phyloP scores from a whole-genome alignment of 768 basidiomycete genomes.

The Kwoniella sp. region DNA sequence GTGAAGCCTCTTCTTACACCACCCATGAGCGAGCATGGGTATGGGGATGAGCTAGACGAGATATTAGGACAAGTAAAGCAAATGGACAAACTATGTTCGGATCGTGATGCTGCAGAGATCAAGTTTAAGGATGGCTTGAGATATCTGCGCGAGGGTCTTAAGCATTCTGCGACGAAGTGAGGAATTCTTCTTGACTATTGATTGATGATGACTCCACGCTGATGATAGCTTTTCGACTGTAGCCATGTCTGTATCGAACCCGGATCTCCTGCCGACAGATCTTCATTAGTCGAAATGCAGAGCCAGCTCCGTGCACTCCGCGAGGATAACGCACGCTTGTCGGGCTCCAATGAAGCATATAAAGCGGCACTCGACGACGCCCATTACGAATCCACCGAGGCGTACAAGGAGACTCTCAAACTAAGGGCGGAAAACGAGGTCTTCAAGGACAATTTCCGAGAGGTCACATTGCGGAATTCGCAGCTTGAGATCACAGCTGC shows the following conservation, averaged over 20 bases:
- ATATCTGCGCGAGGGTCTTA: not conserved
- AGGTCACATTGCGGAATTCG: not conserved
- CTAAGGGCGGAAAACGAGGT: conserved; percentile 4
- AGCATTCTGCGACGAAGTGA: not conserved
- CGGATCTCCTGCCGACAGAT: not conserved
- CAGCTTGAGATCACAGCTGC: not conserved
- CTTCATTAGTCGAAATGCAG: not conserved
- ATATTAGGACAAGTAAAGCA: not conserved
- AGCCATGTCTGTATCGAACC: not conserved
- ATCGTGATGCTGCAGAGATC: not conserved
- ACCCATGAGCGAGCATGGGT: not conserved
- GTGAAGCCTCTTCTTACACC: not conserved
- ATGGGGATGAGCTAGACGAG: not conserved
- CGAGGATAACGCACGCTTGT: not conserved
- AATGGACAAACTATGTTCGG: not conserved
- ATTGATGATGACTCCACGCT: not conserved
- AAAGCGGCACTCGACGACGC: conserved; percentile 8
- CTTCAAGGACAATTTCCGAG: not conserved
- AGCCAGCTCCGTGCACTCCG: not conserved
- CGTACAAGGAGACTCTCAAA: conserved; percentile 1
- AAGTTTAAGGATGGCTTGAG: not conserved
- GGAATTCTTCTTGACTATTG: not conserved
- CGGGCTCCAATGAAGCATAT: not conserved
- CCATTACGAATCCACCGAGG: not conserved
- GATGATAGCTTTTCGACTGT: too few species aligned